phyloP scores from a whole-genome alignment of 495 filamentous ascomycete species.

The Penicillium paxilli region DNA sequence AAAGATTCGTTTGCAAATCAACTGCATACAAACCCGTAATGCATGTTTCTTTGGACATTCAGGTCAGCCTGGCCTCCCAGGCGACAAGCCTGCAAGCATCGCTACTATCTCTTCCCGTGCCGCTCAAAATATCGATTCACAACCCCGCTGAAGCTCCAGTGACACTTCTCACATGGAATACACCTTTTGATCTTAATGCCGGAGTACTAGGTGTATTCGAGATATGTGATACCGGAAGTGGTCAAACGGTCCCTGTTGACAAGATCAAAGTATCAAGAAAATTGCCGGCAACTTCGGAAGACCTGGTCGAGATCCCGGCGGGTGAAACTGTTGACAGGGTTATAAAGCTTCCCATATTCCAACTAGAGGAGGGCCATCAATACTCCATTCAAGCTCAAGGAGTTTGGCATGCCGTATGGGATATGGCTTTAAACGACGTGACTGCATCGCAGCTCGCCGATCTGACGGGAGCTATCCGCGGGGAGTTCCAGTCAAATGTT shows the following conservation, averaged over 20 bases:
- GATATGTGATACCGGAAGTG: conserved; percentile 33
- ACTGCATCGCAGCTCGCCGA: conserved; percentile 18
- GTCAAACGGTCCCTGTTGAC: conserved; percentile 33
- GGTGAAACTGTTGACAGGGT: conserved; percentile 13
- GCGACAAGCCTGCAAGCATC: conserved; percentile 12
- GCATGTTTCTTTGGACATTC: conserved; percentile 12
- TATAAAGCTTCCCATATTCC: conserved; percentile 14
- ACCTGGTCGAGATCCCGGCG: conserved; percentile 43
- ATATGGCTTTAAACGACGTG: conserved; percentile 17
- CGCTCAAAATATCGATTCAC: conserved; percentile 36
- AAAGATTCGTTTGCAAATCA: too few species aligned
- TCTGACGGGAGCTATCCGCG: conserved; percentile 12
- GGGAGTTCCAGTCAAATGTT: conserved; percentile 25
- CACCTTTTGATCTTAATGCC: conserved; percentile 49
- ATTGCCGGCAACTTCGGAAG: conserved; percentile 40
- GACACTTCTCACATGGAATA: conserved; percentile 50
- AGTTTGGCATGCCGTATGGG: conserved; percentile 36
- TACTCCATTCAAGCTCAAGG: conserved; percentile 32
- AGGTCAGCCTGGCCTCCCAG: conserved; percentile 21
- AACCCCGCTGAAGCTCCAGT: conserved; percentile 41
- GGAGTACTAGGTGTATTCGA: conserved; percentile 47
- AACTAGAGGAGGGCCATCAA: conserved; percentile 21
- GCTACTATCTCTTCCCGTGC: conserved; percentile 13
- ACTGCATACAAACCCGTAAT: conserved; percentile 1
- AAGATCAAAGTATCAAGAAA: conserved; percentile 46